Conservation (phyloP, 306 rosid species). For the Prunus mume region DNA sequence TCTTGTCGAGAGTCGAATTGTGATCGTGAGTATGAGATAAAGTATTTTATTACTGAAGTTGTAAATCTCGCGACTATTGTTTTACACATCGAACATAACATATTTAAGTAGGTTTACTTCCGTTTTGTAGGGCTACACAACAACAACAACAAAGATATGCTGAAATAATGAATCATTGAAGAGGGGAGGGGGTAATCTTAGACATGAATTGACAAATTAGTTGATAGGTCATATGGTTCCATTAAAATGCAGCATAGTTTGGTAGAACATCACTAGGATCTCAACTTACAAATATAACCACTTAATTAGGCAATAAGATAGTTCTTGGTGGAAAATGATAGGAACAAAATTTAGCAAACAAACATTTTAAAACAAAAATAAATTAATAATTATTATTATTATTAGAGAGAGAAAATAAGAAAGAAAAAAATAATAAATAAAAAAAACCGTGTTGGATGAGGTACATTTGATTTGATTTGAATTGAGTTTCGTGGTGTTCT, state of each 20-base stretch:
- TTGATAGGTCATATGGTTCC: background rate
- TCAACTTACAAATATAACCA: background rate
- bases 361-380: no score
- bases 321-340: background rate
- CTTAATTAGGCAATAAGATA: background rate
- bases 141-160: no score
- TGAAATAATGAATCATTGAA: background rate
- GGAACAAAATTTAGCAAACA: no score
- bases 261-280: slow-evolving; percentile 4
- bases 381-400: no score
- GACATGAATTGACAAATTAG: background rate
- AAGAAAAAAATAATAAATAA: background rate
- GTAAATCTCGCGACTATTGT: background rate
- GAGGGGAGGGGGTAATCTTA: no score
- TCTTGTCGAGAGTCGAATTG: background rate
- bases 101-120: background rate
- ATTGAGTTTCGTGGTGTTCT: background rate
- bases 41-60: background rate
- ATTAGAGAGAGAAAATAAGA: background rate
- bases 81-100: background rate
- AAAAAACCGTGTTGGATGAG: background rate
- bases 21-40: background rate
- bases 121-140: no score
- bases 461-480: background rate
- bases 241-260: slow-evolving; percentile 2